Conservation (phyloP, 1,284 basidiomycete species). For the Papiliotrema nemorosa region DNA sequence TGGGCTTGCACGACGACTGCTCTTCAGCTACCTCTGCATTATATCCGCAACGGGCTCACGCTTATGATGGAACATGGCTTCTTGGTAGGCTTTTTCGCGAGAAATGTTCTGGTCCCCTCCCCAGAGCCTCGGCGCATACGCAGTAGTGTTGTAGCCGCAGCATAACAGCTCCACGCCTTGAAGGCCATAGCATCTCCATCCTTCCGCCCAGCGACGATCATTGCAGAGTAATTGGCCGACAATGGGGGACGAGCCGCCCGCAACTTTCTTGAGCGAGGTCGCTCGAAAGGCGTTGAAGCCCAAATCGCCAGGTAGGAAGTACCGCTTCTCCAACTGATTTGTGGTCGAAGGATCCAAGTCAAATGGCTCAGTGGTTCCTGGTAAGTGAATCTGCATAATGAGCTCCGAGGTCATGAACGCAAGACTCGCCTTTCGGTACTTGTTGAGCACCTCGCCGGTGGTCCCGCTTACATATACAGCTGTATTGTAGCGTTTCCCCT, state of each 20-base stretch:
- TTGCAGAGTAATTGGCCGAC: slow-evolving; percentile 40
- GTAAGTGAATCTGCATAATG: slow-evolving; percentile 26
- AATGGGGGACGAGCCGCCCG: slow-evolving; percentile 24
- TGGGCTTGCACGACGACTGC: slow-evolving; percentile 32
- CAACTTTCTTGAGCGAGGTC: slow-evolving; percentile 17
- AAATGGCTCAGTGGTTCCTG: slow-evolving; percentile 37
- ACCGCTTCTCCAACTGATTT: slow-evolving; percentile 42
- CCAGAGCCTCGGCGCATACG: slow-evolving; percentile 38
- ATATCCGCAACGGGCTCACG: slow-evolving; percentile 7
- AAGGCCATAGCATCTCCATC: slow-evolving; percentile 35
- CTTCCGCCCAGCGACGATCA: slow-evolving; percentile 40
- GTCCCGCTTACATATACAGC: slow-evolving; percentile 30
- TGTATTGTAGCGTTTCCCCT: slow-evolving; percentile 26
- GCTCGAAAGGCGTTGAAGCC: slow-evolving; percentile 28
- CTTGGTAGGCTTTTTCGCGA: slow-evolving; percentile 27
- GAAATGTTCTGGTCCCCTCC: slow-evolving; percentile 33
- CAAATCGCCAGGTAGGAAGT: slow-evolving; percentile 30
- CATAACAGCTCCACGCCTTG: slow-evolving; percentile 39
- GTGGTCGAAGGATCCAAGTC: slow-evolving; percentile 29
- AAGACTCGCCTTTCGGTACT: slow-evolving; percentile 34
- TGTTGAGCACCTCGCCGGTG: slow-evolving; percentile 27
- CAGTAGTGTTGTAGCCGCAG: slow-evolving; percentile 41
- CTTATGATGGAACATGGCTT: slow-evolving; percentile 44
- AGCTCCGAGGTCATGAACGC: neutral
- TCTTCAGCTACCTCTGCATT: neutral